These are phyloP conservation scores for Alliaria petiolata DNA, from an alignment of 345 rosid genomes.

Conservation along the genomic window DNA sequence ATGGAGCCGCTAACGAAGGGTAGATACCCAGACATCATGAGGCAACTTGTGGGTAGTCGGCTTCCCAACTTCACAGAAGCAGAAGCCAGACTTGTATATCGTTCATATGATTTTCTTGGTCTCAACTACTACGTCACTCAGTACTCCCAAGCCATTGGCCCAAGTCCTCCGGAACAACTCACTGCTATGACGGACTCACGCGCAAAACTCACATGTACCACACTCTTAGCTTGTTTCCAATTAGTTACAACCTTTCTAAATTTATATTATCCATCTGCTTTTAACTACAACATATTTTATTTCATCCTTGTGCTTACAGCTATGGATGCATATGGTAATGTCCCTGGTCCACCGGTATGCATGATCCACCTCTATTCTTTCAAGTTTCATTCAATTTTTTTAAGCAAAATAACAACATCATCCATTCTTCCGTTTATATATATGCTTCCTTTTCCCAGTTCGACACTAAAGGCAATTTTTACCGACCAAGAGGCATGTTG, in stretches of 20 bases:
- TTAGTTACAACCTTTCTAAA: no score
- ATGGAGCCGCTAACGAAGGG: conserved; percentile 27
- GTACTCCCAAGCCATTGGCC: background rate
- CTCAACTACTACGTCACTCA: conserved; percentile 25
- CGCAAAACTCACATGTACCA: background rate
- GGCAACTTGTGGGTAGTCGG: background rate
- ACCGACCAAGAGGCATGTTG: background rate
- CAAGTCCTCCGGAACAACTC: background rate
- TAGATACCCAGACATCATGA: conserved; percentile 21
- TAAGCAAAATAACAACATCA: no score
- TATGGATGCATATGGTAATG: background rate
- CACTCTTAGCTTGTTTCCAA: background rate
- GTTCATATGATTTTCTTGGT: conserved; percentile 26
- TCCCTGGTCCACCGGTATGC: conserved; percentile 7
- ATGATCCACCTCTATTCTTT: background rate
- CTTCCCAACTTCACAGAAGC: background rate
- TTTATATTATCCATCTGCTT: background rate
- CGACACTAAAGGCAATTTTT: no score
- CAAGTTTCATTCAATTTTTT: no score
- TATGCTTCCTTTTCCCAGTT: no score
- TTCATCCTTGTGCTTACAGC: background rate
- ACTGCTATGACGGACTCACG: background rate
- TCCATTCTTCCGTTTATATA: no score
- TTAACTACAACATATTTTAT: background rate
- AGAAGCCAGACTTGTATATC: background rate